Evolutionary conservation across 1,284 basidiomycete species (phyloP), one percentile per base, ranked within the genome.

Genomic region (Polyporus tsugae): DNA sequence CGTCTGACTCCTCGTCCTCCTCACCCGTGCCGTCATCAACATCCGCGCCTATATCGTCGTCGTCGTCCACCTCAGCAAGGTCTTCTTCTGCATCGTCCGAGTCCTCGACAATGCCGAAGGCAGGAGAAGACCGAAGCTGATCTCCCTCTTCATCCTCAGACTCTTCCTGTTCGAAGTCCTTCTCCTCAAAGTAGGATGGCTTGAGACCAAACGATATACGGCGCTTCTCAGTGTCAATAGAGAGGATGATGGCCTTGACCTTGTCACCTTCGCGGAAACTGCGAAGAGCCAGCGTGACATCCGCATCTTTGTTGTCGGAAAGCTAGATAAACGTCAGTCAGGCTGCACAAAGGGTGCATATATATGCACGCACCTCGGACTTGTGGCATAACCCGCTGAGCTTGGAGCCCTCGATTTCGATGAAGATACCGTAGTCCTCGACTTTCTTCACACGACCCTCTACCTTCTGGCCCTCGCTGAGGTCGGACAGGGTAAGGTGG

Each of bases 341-440:
- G 49, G 10, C 15, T 59, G 6, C 13, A 59, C 39, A 15, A 22
- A 25, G 6, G n/a, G 10, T 6, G 19, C 39, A 39, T 11, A 29
- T 11, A 29, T 25, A 33, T 25, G 2, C 11, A 29, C 22, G 22
- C 76, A 92, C 93, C 85, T 98, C 88, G 25, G 94, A 95, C 80
- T 96, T 96, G 81, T 99, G 98, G 79, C 97, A 99, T 11, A 99
- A 84, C 6, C 98, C 98, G 66, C 87, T 92, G 61, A 99, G 83
- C 75, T 92, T 92, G 0, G 93, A 92, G 17, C 88, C 92, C 11
- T 94, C 89, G 53, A 99, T 91, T 78, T 93, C 88, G 64, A 99
- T 89, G 82, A 99, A 99, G 46, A 98, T 85, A 19, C 98, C 98
- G 76, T 95, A 99, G 44, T 91, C 87, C 79, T 96, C 94, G 11